Conservation (phyloP, 2,329 filamentous ascomycete genomes). For the Nemania sp. region DNA sequence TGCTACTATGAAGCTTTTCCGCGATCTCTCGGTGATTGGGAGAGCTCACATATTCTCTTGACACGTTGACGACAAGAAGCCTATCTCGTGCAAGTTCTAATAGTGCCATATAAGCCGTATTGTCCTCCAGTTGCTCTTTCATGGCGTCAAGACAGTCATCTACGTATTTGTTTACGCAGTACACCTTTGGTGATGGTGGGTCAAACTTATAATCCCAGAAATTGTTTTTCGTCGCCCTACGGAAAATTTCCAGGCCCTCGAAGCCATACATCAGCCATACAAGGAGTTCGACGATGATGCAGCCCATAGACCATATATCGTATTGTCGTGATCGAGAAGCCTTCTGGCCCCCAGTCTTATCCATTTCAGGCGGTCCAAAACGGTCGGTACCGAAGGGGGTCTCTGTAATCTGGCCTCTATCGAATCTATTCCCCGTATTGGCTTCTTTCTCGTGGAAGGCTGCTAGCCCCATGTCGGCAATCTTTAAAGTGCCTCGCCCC, state of each 20-base stretch:
- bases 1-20: background rate
- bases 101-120: background rate
- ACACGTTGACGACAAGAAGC: background rate
- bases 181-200: background rate
- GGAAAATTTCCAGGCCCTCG: slow-evolving; percentile 1
- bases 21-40: background rate
- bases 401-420: background rate
- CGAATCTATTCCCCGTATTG: slow-evolving; percentile 12
- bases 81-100: background rate
- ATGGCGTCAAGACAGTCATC: background rate
- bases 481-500: background rate
- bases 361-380: slow-evolving; percentile 23
- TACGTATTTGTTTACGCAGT: background rate
- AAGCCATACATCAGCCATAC: slow-evolving; percentile 16
- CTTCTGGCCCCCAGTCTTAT: background rate
- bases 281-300: slow-evolving; percentile 15
- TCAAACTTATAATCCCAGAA: background rate
- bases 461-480: slow-evolving; percentile 23
- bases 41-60: background rate
- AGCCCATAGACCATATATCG: slow-evolving; percentile 31
- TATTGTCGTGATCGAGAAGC: slow-evolving; percentile 7
- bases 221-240: background rate
- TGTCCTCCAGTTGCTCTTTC: background rate
- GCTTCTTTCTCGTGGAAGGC: slow-evolving; percentile 20
- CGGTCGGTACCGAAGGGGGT: slow-evolving; percentile 12